Evolutionary conservation across 2,329 filamentous ascomycete genomes (phyloP), one percentile per base, ranked within the genome.

Genomic region (Gyromitra esculenta): DNA sequence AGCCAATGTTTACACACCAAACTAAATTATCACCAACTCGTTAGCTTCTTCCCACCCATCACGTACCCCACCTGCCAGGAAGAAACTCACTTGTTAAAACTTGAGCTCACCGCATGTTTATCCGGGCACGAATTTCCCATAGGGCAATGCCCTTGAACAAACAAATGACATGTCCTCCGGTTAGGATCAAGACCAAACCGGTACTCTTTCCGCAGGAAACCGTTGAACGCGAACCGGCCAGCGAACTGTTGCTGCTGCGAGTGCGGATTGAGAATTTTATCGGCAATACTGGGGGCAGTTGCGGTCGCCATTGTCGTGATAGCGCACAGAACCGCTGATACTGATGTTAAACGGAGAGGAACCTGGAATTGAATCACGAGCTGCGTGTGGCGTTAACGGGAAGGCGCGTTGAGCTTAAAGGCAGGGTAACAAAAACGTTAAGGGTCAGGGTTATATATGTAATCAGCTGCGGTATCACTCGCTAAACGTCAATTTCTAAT

Each of bases 1-100:
- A 98, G 90, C 91, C 96, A 98, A 87, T 98, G 96, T 86, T 99
- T 99, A 89, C 96, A 99, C 77, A 99, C 95, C 15, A 98, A 89
- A 76, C 80, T 81, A 72, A 9, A 43, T 50, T 15, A 35, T 54
- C 18, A 59, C 13, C 65, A 86, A 88, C 77, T 81, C 81, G 77
- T 67, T 62, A 77, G 64, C 50, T 65, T 39, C 59, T 35, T 13
- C 39, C 21, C 18, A 25, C 21, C n/a, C 18, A 45, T 39, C 25
- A 37, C 25, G 48, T 25, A n/a, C 13, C 25, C 25, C 25, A 31
- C 25, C 25, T 3, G 2, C 25, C 25, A 31, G 25, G 25, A 31
- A 77, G 39, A 52, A 63, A 68, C 83, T 65, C 80, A 86, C 82
- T 89, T 92, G 85, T 91, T 92, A 83, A 91, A 91, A 43, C 89